phyloP scores from a whole-genome alignment of 495 filamentous ascomycete genomes.

The Aspergillus heteromorphus region DNA sequence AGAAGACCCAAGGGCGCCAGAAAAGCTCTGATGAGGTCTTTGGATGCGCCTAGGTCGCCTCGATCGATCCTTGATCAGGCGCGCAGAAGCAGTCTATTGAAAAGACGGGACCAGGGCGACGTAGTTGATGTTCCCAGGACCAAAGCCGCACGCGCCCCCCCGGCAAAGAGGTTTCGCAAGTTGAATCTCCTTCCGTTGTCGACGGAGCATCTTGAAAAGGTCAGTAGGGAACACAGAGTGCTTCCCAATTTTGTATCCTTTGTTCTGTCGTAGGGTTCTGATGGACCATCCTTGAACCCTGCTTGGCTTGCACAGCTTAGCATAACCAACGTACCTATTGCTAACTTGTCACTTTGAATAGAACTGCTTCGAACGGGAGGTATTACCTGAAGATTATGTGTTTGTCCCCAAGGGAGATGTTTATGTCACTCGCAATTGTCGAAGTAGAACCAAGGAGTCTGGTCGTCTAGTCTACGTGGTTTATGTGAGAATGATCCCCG shows the following conservation, averaged over 20 bases:
- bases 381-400: slow-evolving; percentile 32
- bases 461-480: slow-evolving; percentile 37
- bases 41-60: slow-evolving; percentile 6
- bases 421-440: slow-evolving; percentile 47
- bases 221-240: slow-evolving; percentile 1
- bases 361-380: slow-evolving; percentile 26
- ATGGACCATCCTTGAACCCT: slow-evolving; percentile 4
- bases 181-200: slow-evolving; percentile 12
- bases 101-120: background rate
- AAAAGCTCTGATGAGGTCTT: background rate
- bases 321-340: background rate
- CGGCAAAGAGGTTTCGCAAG: slow-evolving; percentile 6
- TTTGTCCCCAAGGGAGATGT: slow-evolving; percentile 48
- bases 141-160: too few relatives aligned
- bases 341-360: slow-evolving; percentile 12
- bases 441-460: slow-evolving; percentile 39
- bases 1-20: background rate
- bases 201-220: slow-evolving; percentile 19
- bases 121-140: background rate
- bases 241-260: background rate
- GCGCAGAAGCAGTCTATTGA: slow-evolving; percentile 3
- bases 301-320: slow-evolving; percentile 6
- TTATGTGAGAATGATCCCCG: slow-evolving; percentile 25
- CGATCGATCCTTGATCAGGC: slow-evolving; percentile 7
- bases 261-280: background rate